Conservation (phyloP, 805 yeast genomes). For the Blastobotrys terrestris region DNA sequence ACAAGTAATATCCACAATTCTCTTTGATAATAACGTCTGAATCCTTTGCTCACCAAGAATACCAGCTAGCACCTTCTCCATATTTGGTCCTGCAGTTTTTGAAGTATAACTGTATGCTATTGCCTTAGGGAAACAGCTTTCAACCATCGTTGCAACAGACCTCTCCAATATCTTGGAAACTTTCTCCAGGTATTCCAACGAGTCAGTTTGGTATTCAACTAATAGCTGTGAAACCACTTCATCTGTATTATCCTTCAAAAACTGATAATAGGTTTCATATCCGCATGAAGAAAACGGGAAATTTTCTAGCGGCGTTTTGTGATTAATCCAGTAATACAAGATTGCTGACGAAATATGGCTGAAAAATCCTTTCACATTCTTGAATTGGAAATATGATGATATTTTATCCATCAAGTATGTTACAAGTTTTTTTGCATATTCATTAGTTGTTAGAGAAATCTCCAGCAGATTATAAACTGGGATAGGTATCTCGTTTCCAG, state of each 20-base stretch:
- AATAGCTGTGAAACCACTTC: constrained; percentile 5
- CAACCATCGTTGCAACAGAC: neutral
- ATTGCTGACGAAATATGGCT: constrained; percentile 8
- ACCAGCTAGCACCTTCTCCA: constrained; percentile 2
- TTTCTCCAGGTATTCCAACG: neutral
- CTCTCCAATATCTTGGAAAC: neutral
- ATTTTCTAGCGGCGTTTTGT: neutral
- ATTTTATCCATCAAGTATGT: neutral
- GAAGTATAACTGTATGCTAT: constrained; percentile 6
- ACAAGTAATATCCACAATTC: neutral
- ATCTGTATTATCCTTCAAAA: constrained; percentile 4
- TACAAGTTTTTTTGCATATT: neutral
- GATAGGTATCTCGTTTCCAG: neutral
- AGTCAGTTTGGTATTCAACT: neutral
- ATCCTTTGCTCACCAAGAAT: neutral
- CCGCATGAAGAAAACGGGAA: constrained; percentile 15
- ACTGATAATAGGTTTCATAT: constrained; percentile 10
- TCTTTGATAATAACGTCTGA: neutral
- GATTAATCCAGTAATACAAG: constrained; percentile 9
- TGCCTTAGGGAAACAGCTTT: neutral
- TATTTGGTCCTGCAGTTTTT: neutral
- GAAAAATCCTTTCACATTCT: constrained; percentile 9
- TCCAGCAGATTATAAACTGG: constrained; percentile 1
- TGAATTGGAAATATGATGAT: constrained; percentile 1
- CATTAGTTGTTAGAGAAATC: neutral